phyloP scores from a whole-genome alignment of 768 basidiomycete genomes.

The Symmetrospora coprosmae region DNA sequence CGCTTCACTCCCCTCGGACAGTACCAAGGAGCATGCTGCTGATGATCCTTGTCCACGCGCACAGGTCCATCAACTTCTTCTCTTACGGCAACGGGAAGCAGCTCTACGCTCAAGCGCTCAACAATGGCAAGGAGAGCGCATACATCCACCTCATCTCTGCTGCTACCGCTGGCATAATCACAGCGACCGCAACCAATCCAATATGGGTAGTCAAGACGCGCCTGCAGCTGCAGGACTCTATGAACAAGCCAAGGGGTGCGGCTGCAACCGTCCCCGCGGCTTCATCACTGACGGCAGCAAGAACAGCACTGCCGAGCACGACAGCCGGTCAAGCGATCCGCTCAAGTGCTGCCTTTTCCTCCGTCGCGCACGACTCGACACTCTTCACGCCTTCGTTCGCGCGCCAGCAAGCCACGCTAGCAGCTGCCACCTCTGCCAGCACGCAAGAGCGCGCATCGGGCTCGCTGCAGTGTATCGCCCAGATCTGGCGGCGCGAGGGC shows the following conservation, averaged over 20 bases:
- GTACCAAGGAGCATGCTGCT: not conserved
- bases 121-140: constrained; percentile 64
- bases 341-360: constrained; percentile 3
- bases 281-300: too few species aligned
- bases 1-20: constrained; percentile 10
- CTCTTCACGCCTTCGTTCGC: constrained; percentile 28
- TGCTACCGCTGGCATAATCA: constrained; percentile 68
- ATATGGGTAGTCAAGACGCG: constrained; percentile 99
- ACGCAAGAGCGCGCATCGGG: not conserved
- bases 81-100: constrained; percentile 94
- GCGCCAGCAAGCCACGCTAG: constrained; percentile 7
- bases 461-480: constrained; percentile 18
- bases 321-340: too few species aligned
- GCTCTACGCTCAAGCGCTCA: constrained; percentile 61
- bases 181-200: constrained; percentile 84
- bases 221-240: constrained; percentile 51
- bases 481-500: constrained; percentile 69
- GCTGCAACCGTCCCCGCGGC: not conserved
- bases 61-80: constrained; percentile 82
- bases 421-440: constrained; percentile 28
- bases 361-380: constrained; percentile 7
- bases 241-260: too few species aligned
- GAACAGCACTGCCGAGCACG: too few species aligned
- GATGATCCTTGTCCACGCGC: not conserved
- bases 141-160: constrained; percentile 76